Percentiles rank a stretch among this genome's conserved stretches.
These are phyloP conservation scores for Rhizoctonia solani DNA, from an alignment of 1,284 basidiomycete genomes.

Conservation along the genomic window DNA sequence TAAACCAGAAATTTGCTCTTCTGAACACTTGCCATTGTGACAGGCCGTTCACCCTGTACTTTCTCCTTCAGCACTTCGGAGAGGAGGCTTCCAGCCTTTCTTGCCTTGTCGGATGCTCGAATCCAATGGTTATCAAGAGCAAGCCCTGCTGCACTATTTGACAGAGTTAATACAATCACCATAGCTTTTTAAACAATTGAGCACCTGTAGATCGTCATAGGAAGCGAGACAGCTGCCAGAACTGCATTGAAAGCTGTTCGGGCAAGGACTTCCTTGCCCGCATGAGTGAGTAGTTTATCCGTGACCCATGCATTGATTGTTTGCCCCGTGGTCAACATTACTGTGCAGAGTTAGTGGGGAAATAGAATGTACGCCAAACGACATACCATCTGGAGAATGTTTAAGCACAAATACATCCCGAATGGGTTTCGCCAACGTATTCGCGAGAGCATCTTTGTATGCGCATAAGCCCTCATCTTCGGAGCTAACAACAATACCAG, in stretches of 20 bases:
- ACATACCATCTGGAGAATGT: conserved; percentile 45
- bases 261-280: conserved; percentile 54
- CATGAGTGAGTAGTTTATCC: conserved; percentile 47
- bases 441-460: conserved; percentile 40
- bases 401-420: conserved; percentile 39
- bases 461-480: conserved; percentile 49
- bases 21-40: conserved; percentile 50
- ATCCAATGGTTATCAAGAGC: conserved; percentile 47
- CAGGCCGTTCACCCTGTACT: conserved; percentile 58
- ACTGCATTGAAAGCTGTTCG: conserved; percentile 57
- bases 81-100: conserved; percentile 55
- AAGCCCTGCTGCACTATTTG: conserved; percentile 9
- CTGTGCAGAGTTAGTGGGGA: conserved; percentile 41
- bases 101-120: conserved; percentile 52
- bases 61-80: conserved; percentile 57
- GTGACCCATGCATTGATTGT: conserved; percentile 49
- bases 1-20: background rate
- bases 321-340: conserved; percentile 50
- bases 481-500: conserved; percentile 51
- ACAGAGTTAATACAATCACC: background rate
- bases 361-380: conserved; percentile 49
- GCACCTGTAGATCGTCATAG: conserved; percentile 47
- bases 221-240: conserved; percentile 55
- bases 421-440: conserved; percentile 28
- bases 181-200: background rate